phyloP scores from a whole-genome alignment of 73 alveolate genomes.

The Blepharisma stoltei region DNA sequence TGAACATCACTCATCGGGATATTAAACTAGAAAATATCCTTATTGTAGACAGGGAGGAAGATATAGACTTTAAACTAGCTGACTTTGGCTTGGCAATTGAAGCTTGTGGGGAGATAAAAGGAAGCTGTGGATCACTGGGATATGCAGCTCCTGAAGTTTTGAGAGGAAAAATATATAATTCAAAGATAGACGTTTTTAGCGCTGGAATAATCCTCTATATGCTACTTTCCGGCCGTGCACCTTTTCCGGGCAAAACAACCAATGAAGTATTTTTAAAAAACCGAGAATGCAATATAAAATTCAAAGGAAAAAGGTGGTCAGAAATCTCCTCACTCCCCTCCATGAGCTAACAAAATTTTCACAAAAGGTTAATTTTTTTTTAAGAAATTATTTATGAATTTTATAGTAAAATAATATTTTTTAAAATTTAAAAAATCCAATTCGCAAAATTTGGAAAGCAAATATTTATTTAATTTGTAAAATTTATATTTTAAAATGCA shows the following conservation, averaged over 20 bases:
- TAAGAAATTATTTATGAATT: too few species aligned
- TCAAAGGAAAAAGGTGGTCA: too few species aligned
- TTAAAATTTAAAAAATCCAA: too few species aligned
- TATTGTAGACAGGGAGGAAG: not conserved
- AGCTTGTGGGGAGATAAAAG: conserved; percentile 19
- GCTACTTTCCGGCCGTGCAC: conserved; percentile 24
- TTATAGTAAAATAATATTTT: too few species aligned
- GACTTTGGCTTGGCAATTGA: conserved; percentile 37
- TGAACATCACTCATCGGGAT: conserved; percentile 21
- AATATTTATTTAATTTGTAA: too few species aligned
- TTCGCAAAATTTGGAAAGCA: too few species aligned
- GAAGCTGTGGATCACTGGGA: conserved; percentile 33
- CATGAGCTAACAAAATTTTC: too few species aligned
- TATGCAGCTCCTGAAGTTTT: conserved; percentile 34
- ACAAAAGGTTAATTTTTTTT: too few species aligned
- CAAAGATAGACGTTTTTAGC: conserved; percentile 28
- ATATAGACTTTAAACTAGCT: not conserved
- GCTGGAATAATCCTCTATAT: conserved; percentile 30
- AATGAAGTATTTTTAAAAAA: too few species aligned
- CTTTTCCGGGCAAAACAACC: not conserved
- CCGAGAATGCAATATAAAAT: too few species aligned
- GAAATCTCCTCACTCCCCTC: too few species aligned
- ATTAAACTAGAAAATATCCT: conserved; percentile 31
- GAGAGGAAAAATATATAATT: conserved; percentile 24
- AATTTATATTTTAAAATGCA: too few species aligned